Evolutionary conservation across 2,329 filamentous ascomycete species (phyloP), one percentile per base, ranked within the genome.

Genomic region (Fusarium sp.): DNA sequence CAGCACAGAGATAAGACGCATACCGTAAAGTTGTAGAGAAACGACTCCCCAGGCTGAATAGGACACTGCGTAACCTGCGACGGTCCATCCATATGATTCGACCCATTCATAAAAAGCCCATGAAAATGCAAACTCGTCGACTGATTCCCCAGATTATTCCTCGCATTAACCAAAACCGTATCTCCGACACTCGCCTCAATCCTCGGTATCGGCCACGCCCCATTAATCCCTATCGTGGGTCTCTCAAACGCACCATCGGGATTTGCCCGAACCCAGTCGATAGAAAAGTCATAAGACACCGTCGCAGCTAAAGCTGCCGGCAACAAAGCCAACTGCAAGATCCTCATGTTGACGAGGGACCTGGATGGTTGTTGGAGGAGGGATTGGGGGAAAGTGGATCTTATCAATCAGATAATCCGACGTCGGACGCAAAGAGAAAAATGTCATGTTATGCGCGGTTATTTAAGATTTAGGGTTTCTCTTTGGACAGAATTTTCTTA

Each of bases 221-320:
- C 89, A 76, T 96, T 95, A 82, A 96, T 92, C 49, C 92, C 92
- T 78, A 95, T 93, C 7, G 88, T 88, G n/a, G 89, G 86, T 37
- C 93, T 87, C 42, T 88, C 84, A 66, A 86, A 86, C 12, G 86
- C 83, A 27, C 90, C 91, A 82, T 95, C 93, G 1, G 93, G 93
- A 75, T 93, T 92, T 38, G 91, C 88, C 45, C 82, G 87, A 16
- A 93, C 89, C 92, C 93, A 94, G 64, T 86, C 88, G 70, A 94
- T 85, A 75, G 91, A 89, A 82, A 92, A 94, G 79, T 93, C 85
- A 77, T 91, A 88, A 9, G 83, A 86, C 60, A 90, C 82, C 0
- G 84, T 88, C 14, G 83, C 85, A 35, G 83, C 79, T 29, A 74
- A 57, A 41, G 67, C 63, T 19, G 68, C 25, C 8, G 71, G 63